These are phyloP conservation scores for Lipomyces yamadae DNA, from an alignment of 805 yeast species.

Conservation along the genomic window DNA sequence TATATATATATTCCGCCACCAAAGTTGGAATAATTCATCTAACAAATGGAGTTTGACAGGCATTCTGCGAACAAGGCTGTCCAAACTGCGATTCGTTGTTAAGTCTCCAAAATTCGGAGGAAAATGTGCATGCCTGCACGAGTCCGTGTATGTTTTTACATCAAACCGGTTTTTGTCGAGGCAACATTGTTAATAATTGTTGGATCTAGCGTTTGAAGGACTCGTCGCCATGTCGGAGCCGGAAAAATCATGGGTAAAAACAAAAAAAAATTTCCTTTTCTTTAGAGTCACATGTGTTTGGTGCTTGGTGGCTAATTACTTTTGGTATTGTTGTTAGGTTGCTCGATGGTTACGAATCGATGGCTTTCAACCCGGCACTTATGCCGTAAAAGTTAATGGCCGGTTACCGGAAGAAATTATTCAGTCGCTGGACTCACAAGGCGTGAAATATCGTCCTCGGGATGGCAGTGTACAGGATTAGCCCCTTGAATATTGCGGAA, in stretches of 20 bases:
- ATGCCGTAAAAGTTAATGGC: slow-evolving; percentile 93
- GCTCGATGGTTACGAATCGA: slow-evolving; percentile 95
- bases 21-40: no score
- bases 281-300: no score
- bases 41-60: slow-evolving; percentile 41
- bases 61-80: slow-evolving; percentile 84
- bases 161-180: not conserved
- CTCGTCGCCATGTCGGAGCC: slow-evolving; percentile 88
- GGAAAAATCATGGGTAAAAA: slow-evolving; percentile 77
- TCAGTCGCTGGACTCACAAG: slow-evolving; percentile 70
- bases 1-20: not conserved
- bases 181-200: no score
- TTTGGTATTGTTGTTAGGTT: slow-evolving; percentile 43
- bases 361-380: slow-evolving; percentile 80
- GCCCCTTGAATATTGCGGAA: not conserved
- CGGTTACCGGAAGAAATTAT: slow-evolving; percentile 86
- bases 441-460: slow-evolving; percentile 88
- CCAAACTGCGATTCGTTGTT: slow-evolving; percentile 94
- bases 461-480: slow-evolving; percentile 69
- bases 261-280: no score
- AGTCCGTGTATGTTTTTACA: slow-evolving; percentile 62
- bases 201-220: slow-evolving; percentile 74
- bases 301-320: no score
- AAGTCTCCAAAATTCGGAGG: slow-evolving; percentile 78
- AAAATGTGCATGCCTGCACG: slow-evolving; percentile 85